Conservation (phyloP, 2,329 filamentous ascomycete species). For the Aspergillus novoparasiticus region DNA sequence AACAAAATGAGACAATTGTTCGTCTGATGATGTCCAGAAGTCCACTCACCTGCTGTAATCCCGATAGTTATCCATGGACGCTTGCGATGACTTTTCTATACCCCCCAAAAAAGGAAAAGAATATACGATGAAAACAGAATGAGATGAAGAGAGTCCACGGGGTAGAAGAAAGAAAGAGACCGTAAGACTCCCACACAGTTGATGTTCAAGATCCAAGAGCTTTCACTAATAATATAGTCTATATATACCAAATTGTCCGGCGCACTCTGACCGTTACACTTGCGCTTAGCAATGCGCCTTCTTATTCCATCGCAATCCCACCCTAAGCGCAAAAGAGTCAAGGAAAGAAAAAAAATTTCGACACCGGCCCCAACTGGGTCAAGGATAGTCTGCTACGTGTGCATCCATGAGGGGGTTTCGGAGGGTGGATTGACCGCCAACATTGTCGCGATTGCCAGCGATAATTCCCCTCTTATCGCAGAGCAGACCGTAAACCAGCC, state of each 20-base stretch:
- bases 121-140: neutral
- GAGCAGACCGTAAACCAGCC: neutral
- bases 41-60: slow-evolving; percentile 38
- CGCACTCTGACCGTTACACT: neutral
- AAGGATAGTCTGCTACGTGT: slow-evolving; percentile 2
- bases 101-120: neutral
- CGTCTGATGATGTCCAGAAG: neutral
- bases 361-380: neutral
- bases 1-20: neutral
- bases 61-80: slow-evolving; percentile 30
- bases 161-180: neutral
- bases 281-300: slow-evolving; percentile 1
- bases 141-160: neutral
- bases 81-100: neutral
- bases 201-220: neutral
- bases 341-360: neutral
- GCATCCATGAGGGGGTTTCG: neutral
- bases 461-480: slow-evolving; percentile 1
- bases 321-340: neutral
- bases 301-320: neutral
- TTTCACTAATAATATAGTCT: neutral
- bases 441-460: neutral
- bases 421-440: slow-evolving; percentile 1
- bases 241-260: neutral
- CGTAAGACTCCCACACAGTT: neutral